phyloP scores from a whole-genome alignment of 345 rosid species.

The Cardamine resedifolia region DNA sequence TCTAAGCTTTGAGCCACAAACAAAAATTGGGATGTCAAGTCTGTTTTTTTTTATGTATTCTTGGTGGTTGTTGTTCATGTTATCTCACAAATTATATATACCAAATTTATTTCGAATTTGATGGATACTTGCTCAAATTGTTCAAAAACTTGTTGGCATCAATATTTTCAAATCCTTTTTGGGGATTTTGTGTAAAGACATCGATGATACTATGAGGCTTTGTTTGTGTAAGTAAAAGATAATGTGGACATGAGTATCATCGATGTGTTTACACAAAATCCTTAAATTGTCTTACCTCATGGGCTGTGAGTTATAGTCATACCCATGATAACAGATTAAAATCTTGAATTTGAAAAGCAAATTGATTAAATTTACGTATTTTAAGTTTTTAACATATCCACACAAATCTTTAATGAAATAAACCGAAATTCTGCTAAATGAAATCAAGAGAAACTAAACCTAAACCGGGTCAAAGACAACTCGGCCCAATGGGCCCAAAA shows the following conservation, averaged over 20 bases:
- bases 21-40: background rate
- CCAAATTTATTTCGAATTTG: background rate
- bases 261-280: too few relatives aligned
- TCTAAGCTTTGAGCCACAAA: background rate
- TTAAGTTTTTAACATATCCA: background rate
- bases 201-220: background rate
- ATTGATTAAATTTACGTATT: too few relatives aligned
- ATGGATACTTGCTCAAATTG: background rate
- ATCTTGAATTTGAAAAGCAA: too few relatives aligned
- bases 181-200: too few relatives aligned
- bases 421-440: background rate
- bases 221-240: background rate
- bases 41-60: background rate
- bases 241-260: background rate
- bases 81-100: background rate
- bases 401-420: too few relatives aligned
- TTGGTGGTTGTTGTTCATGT: background rate
- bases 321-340: too few relatives aligned
- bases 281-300: too few relatives aligned
- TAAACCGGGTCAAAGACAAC: background rate
- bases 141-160: background rate
- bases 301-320: too few relatives aligned
- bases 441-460: background rate
- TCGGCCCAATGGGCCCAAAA: constrained; percentile 17
- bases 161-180: background rate